These are phyloP conservation scores for Teratosphaeriaceae sp. DNA, from an alignment of 2,329 filamentous ascomycete species.

Conservation along the genomic window DNA sequence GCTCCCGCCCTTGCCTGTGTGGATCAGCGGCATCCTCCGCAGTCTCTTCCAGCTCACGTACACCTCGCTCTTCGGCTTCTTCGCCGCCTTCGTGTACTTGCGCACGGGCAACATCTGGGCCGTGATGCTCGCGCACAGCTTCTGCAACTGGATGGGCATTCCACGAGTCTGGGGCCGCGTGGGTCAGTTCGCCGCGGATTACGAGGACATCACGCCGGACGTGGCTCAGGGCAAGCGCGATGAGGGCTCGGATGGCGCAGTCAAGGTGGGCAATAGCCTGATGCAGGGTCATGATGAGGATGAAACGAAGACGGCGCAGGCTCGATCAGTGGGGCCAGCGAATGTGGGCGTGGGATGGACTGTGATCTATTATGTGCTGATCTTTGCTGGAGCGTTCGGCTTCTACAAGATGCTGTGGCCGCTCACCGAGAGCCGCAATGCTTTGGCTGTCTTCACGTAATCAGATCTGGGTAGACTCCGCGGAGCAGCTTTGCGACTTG, in stretches of 20 bases:
- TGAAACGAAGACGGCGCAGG: conserved; percentile 24
- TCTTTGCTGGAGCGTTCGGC: conserved; percentile 61
- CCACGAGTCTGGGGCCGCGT: conserved; percentile 80
- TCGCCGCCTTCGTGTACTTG: conserved; percentile 81
- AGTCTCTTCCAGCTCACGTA: conserved; percentile 81
- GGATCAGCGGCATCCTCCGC: conserved; percentile 48
- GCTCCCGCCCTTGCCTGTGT: conserved; percentile 14
- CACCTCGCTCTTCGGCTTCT: conserved; percentile 89
- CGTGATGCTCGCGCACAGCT: conserved; percentile 69
- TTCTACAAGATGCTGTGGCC: conserved; percentile 68
- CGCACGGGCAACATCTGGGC: conserved; percentile 76
- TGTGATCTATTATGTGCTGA: conserved; percentile 67
- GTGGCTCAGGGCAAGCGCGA: conserved; percentile 24
- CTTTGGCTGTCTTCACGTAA: conserved; percentile 32
- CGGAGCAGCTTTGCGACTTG: too few species aligned
- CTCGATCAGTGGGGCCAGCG: conserved; percentile 16
- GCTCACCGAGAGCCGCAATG: conserved; percentile 59
- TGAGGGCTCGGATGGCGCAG: conserved; percentile 12
- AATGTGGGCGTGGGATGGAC: conserved; percentile 56
- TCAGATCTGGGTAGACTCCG: too few species aligned
- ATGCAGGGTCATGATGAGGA: conserved; percentile 16
- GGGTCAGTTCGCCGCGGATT: conserved; percentile 42
- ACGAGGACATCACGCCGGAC: conserved; percentile 21
- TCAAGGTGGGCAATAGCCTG: conserved; percentile 12
- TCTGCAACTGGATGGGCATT: conserved; percentile 90